phyloP scores from a whole-genome alignment of 2,329 filamentous ascomycete genomes.

The Colletotrichum simmondsii region DNA sequence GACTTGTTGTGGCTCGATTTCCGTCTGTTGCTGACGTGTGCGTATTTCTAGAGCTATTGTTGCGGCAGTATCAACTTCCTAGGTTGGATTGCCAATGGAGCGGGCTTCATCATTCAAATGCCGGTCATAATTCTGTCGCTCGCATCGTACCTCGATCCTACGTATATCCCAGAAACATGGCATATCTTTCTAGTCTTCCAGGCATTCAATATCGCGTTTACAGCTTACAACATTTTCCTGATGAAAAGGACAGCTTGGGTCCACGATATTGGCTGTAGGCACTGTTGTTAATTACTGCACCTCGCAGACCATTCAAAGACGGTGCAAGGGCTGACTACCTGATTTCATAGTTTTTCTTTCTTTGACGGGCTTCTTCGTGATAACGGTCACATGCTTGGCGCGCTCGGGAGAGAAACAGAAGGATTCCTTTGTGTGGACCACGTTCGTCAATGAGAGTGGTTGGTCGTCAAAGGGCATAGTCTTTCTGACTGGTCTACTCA shows the following conservation, averaged over 20 bases:
- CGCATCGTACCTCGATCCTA: slow-evolving; percentile 11
- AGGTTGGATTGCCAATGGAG: slow-evolving; percentile 26
- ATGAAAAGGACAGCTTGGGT: slow-evolving; percentile 24
- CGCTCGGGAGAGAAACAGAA: slow-evolving; percentile 21
- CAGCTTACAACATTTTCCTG: slow-evolving; percentile 15
- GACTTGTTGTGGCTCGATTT: fast-evolving
- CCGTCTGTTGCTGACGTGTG: not conserved
- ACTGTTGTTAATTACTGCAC: not conserved
- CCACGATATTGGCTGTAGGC: slow-evolving; percentile 18
- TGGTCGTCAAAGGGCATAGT: slow-evolving; percentile 44
- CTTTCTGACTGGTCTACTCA: slow-evolving; percentile 51
- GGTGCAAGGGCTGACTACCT: too few species aligned
- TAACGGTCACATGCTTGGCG: slow-evolving; percentile 43
- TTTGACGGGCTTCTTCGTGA: slow-evolving; percentile 40
- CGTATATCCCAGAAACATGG: slow-evolving; percentile 16
- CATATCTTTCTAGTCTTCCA: slow-evolving; percentile 20
- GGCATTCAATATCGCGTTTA: slow-evolving; percentile 13
- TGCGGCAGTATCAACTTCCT: slow-evolving; percentile 22
- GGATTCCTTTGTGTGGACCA: slow-evolving; percentile 42
- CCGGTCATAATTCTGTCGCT: slow-evolving; percentile 18
- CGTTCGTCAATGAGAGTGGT: slow-evolving; percentile 42
- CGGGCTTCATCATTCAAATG: slow-evolving; percentile 31
- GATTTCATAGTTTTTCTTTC: slow-evolving; percentile 7
- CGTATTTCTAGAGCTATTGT: slow-evolving; percentile 7
- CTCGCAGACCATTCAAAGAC: not conserved